Base-by-base conservation (phyloP, 106 monocot genomes). In the Dendrobium nobile region DNA sequence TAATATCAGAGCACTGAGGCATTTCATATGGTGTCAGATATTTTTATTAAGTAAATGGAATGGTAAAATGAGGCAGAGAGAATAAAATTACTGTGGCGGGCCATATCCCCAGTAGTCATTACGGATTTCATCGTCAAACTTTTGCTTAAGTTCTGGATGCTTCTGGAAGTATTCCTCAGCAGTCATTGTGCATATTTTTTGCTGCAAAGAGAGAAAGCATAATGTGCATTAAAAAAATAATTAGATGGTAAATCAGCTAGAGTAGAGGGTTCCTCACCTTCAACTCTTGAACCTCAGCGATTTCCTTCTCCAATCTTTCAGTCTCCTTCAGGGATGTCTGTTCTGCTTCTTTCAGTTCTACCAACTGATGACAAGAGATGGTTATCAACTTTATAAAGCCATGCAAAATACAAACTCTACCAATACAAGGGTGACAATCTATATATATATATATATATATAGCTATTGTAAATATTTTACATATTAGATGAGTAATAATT, bases 111-210 rank as follows among this genome's bases (percentile, higher is more conserved):
- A 98, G 81, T 92, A 87, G 75, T 98, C 95, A 47, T 98, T 95
- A 11, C 92, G 88, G 78, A 98, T 98, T 86, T 98, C 98, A 70
- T 98, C 98, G 40, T 98, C 98, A 42, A 95, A 95, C 84, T 95
- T 89, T 86, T 98, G 87, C 88, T 88, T 94, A 9, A 98, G 86
- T 82, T 98, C 98, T 44, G 98, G 98, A 67, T 98, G 92, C 88
- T 90, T 95, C 83, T 79, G 85, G 75, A 98, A 98, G 82, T 95
- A 98, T 64, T 95, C 94, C 24, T 98, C 92, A 10, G 98, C 98
- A 11, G 97, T 98, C 97, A 98, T 98, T 11, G 98, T 94, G 89
- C 92, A 92, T 43, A 98, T 92, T 75, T 94, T 98, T 85, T 86
- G 82, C 98, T 98, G 98, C 58, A 80, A 47, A 13, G 78, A 13